phyloP scores from a whole-genome alignment of 352 stramenopile species.

The Globisporangium camurandrum region DNA sequence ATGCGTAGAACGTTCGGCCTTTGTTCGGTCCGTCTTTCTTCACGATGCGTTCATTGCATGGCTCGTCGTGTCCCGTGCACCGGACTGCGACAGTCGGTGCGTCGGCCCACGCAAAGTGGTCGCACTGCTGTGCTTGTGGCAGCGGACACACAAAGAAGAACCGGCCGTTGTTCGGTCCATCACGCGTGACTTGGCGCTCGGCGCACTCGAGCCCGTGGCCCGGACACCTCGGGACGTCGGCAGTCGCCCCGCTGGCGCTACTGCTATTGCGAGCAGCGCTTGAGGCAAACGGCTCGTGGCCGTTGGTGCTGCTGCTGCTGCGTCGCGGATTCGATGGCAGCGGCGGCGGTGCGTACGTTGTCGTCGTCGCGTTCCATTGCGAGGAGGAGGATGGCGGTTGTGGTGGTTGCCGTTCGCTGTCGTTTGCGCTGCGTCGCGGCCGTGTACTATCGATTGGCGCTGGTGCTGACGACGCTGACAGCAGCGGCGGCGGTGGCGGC shows the following conservation, averaged over 20 bases:
- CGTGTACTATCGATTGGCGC: not conserved
- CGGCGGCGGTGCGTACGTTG: not conserved
- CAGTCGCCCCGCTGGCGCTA: not conserved
- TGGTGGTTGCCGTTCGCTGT: slow-evolving; percentile 2
- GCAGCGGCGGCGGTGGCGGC: not conserved
- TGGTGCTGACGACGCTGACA: not conserved
- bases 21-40: slow-evolving; percentile 63
- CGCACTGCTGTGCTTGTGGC: slow-evolving; percentile 80
- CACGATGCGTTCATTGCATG: slow-evolving; percentile 54
- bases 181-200: slow-evolving; percentile 44
- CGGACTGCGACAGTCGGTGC: slow-evolving; percentile 12
- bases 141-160: slow-evolving; percentile 89
- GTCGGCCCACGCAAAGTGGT: slow-evolving; percentile 89
- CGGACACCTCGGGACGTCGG: slow-evolving; percentile 25
- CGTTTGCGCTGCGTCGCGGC: slow-evolving; percentile 2
- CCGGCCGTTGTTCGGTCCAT: slow-evolving; percentile 86
- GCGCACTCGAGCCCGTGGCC: slow-evolving; percentile 41
- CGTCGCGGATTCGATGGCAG: not conserved
- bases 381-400: not conserved
- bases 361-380: not conserved
- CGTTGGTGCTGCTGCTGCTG: not conserved
- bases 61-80: slow-evolving; percentile 54
- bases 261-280: not conserved
- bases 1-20: slow-evolving; percentile 58
- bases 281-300: not conserved